phyloP scores from a whole-genome alignment of 495 filamentous ascomycete genomes.

The Hypomontagnella submonticulosa region DNA sequence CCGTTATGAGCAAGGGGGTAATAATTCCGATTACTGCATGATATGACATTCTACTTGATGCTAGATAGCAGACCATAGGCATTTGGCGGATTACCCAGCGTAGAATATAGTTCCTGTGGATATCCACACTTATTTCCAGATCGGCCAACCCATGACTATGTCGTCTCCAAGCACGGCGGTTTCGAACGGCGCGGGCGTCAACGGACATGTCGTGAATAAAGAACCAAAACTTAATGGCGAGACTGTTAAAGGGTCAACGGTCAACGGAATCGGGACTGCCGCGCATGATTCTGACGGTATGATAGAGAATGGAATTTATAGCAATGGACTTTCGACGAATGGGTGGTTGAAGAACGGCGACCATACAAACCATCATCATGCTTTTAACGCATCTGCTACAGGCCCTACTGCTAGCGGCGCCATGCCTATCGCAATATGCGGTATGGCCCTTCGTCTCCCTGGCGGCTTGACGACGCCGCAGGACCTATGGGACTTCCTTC shows the following conservation, averaged over 20 bases:
- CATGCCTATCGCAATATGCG: slow-evolving; percentile 47
- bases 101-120: not conserved
- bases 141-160: slow-evolving; percentile 9
- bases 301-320: slow-evolving; percentile 4
- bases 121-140: slow-evolving; percentile 6
- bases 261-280: slow-evolving; percentile 11
- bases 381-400: not conserved
- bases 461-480: slow-evolving; percentile 43
- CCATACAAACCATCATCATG: slow-evolving; percentile 11
- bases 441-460: slow-evolving; percentile 52
- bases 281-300: slow-evolving; percentile 6
- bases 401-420: not conserved
- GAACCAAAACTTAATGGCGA: not conserved
- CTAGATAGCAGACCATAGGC: slow-evolving; percentile 5
- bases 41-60: not conserved
- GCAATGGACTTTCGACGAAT: slow-evolving; percentile 2
- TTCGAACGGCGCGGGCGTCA: slow-evolving; percentile 3
- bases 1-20: slow-evolving; percentile 4
- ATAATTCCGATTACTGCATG: slow-evolving; percentile 2
- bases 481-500: slow-evolving; percentile 52
- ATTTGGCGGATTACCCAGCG: slow-evolving; percentile 1
- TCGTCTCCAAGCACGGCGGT: not conserved
- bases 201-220: not conserved
- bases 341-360: slow-evolving; percentile 17
- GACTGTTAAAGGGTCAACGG: slow-evolving; percentile 1